Percentiles rank a stretch among this genome's conserved stretches.
phyloP scores from a whole-genome alignment of 345 rosid species.

The Hypericum perforatum region DNA sequence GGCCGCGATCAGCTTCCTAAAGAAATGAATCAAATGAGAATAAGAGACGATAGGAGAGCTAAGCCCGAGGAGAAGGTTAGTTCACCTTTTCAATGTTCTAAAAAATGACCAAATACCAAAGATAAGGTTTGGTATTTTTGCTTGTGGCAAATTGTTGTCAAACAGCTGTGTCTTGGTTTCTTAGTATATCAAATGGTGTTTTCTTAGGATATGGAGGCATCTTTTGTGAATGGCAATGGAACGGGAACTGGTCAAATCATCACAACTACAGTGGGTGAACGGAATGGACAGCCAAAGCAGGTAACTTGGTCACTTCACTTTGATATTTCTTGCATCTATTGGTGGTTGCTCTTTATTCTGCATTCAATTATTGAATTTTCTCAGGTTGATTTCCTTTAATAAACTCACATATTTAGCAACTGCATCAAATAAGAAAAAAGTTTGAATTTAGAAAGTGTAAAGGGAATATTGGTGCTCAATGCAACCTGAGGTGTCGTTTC shows the following conservation, averaged over 20 bases:
- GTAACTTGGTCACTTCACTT: slow-evolving; percentile 25
- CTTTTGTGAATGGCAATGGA: slow-evolving; percentile 63
- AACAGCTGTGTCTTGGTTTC: not conserved
- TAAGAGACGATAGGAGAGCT: slow-evolving; percentile 42
- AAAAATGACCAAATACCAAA: not conserved
- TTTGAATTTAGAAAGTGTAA: too few species aligned
- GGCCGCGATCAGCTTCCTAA: slow-evolving; percentile 51
- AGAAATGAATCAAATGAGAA: slow-evolving; percentile 51
- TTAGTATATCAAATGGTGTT: slow-evolving; percentile 6
- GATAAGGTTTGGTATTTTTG: not conserved
- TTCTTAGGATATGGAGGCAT: slow-evolving; percentile 52
- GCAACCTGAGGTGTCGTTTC: not conserved
- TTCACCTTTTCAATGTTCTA: not conserved
- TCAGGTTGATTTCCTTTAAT: not conserved
- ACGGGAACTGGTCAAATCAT: slow-evolving; percentile 84
- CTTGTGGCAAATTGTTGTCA: not conserved
- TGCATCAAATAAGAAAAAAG: too few species aligned
- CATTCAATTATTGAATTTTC: not conserved
- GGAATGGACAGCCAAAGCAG: slow-evolving; percentile 90
- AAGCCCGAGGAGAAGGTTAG: slow-evolving; percentile 52
- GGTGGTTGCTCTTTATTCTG: not conserved
- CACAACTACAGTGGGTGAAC: slow-evolving; percentile 71
- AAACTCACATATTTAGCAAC: too few species aligned
- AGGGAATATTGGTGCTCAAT: too few species aligned
- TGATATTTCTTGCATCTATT: slow-evolving; percentile 9